phyloP scores from a whole-genome alignment of 345 rosid genomes.

The Eucalyptus virginea region DNA sequence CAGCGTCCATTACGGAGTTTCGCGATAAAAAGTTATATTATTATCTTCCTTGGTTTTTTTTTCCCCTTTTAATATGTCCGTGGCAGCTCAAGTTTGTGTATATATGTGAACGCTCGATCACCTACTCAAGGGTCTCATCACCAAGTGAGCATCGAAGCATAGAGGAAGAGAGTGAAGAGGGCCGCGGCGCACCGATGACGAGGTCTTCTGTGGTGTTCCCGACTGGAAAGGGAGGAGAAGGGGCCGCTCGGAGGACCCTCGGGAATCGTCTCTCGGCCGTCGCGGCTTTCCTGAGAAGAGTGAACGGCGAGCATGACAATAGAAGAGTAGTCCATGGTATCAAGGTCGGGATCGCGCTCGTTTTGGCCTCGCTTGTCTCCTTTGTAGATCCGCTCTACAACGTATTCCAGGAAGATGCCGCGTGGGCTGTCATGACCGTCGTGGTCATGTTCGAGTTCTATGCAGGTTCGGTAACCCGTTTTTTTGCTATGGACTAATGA shows the following conservation, averaged over 20 bases:
- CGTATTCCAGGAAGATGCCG: conserved; percentile 43
- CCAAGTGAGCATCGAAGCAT: too few relatives aligned
- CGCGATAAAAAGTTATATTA: neutral
- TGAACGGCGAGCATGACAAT: neutral
- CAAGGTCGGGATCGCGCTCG: conserved; percentile 55
- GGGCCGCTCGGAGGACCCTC: neutral
- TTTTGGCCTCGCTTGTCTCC: conserved; percentile 45
- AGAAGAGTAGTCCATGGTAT: conserved; percentile 33
- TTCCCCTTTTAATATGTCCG: neutral
- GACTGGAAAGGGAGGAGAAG: neutral
- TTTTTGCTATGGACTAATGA: neutral
- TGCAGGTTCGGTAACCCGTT: conserved; percentile 31
- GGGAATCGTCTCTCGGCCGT: neutral
- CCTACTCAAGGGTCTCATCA: neutral
- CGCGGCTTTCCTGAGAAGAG: neutral
- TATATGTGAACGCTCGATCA: neutral
- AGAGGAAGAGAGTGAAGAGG: too few relatives aligned
- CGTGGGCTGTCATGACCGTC: conserved; percentile 78
- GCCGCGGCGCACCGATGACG: too few relatives aligned
- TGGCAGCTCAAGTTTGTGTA: neutral
- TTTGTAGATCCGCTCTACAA: conserved; percentile 29
- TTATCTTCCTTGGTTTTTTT: neutral
- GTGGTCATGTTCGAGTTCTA: conserved; percentile 59
- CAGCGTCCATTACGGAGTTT: neutral
- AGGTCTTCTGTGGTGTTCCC: neutral